phyloP scores from a whole-genome alignment of 257 asterid genomes.

The Ligustrum vulgare region DNA sequence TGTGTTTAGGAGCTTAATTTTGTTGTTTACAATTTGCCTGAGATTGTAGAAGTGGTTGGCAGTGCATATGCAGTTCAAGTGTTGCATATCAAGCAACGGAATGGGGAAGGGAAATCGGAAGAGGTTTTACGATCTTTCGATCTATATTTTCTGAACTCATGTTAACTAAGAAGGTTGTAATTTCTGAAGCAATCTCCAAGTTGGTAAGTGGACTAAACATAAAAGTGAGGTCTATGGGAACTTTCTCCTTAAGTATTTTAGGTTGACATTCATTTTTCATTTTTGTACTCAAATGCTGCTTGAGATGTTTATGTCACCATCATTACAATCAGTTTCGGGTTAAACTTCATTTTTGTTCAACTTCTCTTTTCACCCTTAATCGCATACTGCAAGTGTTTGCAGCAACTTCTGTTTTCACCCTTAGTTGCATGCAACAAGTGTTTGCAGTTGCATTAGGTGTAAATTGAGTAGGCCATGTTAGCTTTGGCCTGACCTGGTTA shows the following conservation, averaged over 20 bases:
- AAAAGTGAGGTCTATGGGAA: slow-evolving; percentile 55
- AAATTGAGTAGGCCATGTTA: too few species aligned
- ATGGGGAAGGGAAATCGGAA: slow-evolving; percentile 55
- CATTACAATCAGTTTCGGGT: neutral
- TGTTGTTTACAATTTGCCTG: slow-evolving; percentile 72
- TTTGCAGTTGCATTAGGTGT: too few species aligned
- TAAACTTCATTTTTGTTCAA: neutral
- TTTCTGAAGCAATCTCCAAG: slow-evolving; percentile 52
- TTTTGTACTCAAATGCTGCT: neutral
- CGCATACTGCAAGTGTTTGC: neutral
- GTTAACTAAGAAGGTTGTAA: slow-evolving; percentile 58
- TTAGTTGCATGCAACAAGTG: too few species aligned
- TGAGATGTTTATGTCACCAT: neutral
- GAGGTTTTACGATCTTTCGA: slow-evolving; percentile 54
- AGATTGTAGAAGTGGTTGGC: slow-evolving; percentile 83
- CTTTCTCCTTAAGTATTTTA: neutral
- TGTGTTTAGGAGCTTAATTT: slow-evolving; percentile 71
- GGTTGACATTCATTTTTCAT: neutral
- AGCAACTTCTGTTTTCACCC: too few species aligned
- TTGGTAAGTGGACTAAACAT: slow-evolving; percentile 59
- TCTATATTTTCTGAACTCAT: slow-evolving; percentile 68
- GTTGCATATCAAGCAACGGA: slow-evolving; percentile 36
- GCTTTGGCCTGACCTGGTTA: too few species aligned
- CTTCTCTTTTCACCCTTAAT: neutral
- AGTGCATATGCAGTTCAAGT: slow-evolving; percentile 45